Evolutionary conservation across 1,284 basidiomycete species (phyloP).

Genomic region (Cystobasidium sp.): DNA sequence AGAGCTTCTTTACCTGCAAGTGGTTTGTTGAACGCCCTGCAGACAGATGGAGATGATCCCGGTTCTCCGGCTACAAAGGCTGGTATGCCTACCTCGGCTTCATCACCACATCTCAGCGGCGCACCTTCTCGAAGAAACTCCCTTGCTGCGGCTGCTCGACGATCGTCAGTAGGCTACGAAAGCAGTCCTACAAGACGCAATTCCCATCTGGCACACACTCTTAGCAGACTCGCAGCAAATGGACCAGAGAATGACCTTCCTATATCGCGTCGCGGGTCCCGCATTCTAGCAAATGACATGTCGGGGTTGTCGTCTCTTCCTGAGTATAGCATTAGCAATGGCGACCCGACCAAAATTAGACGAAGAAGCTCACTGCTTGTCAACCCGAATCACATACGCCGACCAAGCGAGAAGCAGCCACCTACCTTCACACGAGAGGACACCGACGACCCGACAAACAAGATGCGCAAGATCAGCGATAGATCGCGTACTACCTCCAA

Average conservation of each 20-base stretch:
- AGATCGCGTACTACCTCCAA: constrained; percentile 3
- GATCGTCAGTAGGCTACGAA: constrained; percentile 19
- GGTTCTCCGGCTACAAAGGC: background rate
- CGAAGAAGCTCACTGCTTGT: constrained; percentile 30
- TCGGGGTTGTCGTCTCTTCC: constrained; percentile 8
- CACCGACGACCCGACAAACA: background rate
- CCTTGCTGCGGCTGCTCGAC: constrained; percentile 17
- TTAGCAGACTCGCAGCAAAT: constrained; percentile 18
- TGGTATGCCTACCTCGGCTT: constrained; percentile 18
- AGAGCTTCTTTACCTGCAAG: constrained; percentile 27
- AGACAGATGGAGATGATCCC: background rate
- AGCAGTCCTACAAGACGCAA: constrained; percentile 25
- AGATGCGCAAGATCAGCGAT: background rate
- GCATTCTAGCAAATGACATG: constrained; percentile 1
- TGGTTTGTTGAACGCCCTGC: background rate
- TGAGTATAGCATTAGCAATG: constrained; percentile 3
- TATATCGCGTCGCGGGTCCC: constrained; percentile 8
- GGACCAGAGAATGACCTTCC: constrained; percentile 27
- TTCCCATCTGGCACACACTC: constrained; percentile 36
- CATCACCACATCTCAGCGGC: constrained; percentile 11
- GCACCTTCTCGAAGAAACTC: constrained; percentile 21
- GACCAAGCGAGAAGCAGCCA: constrained; percentile 13
- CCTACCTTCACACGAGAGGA: constrained; percentile 7
- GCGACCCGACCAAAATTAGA: background rate
- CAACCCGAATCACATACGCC: constrained; percentile 15